Conservation (phyloP, 805 yeast genomes). For the Saccharomycopsis malanga region DNA sequence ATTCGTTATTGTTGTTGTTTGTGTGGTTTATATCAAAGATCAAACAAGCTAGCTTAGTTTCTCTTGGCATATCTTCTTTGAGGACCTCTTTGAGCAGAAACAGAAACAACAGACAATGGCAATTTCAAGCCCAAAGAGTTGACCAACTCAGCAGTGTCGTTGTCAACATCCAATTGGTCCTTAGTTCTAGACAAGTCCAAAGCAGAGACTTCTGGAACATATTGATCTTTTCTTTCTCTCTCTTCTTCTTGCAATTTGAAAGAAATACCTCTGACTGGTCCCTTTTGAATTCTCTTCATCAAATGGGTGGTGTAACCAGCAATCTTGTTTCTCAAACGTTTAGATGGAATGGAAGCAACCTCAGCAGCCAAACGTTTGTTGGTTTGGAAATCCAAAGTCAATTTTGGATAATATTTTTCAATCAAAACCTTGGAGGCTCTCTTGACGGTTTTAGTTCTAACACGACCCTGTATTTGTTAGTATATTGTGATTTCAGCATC, state of each 20-base stretch:
- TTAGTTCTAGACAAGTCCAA: slow-evolving; percentile 95
- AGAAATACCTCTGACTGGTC: slow-evolving; percentile 99
- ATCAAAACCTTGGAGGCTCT: slow-evolving; percentile 99
- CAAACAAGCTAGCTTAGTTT: slow-evolving; percentile 38
- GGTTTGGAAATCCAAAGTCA: slow-evolving; percentile 98
- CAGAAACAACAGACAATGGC: slow-evolving; percentile 78
- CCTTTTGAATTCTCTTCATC: slow-evolving; percentile 99
- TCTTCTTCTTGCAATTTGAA: slow-evolving; percentile 99
- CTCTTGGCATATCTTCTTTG: slow-evolving; percentile 90
- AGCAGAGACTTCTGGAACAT: slow-evolving; percentile 99
- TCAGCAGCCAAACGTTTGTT: slow-evolving; percentile 99
- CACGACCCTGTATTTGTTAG: slow-evolving; percentile 76
- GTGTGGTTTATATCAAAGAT: not conserved
- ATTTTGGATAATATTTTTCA: slow-evolving; percentile 99
- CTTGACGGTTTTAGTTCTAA: slow-evolving; percentile 99
- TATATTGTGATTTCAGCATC: too few species aligned
- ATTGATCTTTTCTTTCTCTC: slow-evolving; percentile 99
- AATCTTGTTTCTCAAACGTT: slow-evolving; percentile 99
- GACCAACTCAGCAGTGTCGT: slow-evolving; percentile 22
- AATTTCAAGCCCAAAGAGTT: slow-evolving; percentile 42
- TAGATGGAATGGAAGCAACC: slow-evolving; percentile 98
- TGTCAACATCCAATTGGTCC: slow-evolving; percentile 66
- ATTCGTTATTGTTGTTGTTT: too few species aligned
- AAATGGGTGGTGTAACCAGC: slow-evolving; percentile 99
- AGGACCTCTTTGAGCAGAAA: slow-evolving; percentile 82